A percentile compares a stretch with the other conserved stretches of the same genome.
Evolutionary conservation across 2,329 filamentous ascomycete genomes (phyloP).

Genomic region (Colletotrichum spinosum): DNA sequence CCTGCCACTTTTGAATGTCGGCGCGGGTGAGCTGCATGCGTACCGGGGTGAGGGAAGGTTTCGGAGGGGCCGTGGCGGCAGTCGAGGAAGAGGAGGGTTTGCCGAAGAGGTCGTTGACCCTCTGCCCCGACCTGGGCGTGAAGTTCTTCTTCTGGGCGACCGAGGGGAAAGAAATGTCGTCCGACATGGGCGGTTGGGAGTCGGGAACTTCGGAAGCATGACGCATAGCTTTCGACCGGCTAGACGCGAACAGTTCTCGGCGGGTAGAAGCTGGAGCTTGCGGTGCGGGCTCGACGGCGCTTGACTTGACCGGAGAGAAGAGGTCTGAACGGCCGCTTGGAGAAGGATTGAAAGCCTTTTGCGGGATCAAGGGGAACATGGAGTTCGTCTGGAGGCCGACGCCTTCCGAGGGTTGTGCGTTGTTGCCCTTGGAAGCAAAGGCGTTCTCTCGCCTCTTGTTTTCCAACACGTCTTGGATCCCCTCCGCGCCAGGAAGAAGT

Average conservation of each 20-base stretch:
- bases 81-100: conserved; percentile 35
- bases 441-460: conserved; percentile 29
- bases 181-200: conserved; percentile 47
- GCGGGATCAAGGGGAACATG: conserved; percentile 52
- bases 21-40: conserved; percentile 55
- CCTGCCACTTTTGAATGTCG: conserved; percentile 56
- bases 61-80: conserved; percentile 37
- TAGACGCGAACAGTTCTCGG: conserved; percentile 23
- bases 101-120: conserved; percentile 53
- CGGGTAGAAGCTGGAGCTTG: conserved; percentile 1
- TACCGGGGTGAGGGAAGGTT: conserved; percentile 49
- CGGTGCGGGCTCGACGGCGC: conserved; percentile 6
- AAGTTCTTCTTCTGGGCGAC: conserved; percentile 63
- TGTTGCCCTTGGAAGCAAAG: conserved; percentile 20
- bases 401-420: conserved; percentile 26
- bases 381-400: conserved; percentile 48
- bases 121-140: conserved; percentile 54
- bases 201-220: conserved; percentile 32
- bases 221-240: background rate
- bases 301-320: conserved; percentile 49
- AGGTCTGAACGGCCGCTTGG: conserved; percentile 46
- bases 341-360: conserved; percentile 49
- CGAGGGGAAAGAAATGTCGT: conserved; percentile 47
- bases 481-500: conserved; percentile 47
- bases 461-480: conserved; percentile 27